These are phyloP conservation scores for Haematococcus sp. DNA, from an alignment of 139 green algal genomes.

Conservation along the genomic window DNA sequence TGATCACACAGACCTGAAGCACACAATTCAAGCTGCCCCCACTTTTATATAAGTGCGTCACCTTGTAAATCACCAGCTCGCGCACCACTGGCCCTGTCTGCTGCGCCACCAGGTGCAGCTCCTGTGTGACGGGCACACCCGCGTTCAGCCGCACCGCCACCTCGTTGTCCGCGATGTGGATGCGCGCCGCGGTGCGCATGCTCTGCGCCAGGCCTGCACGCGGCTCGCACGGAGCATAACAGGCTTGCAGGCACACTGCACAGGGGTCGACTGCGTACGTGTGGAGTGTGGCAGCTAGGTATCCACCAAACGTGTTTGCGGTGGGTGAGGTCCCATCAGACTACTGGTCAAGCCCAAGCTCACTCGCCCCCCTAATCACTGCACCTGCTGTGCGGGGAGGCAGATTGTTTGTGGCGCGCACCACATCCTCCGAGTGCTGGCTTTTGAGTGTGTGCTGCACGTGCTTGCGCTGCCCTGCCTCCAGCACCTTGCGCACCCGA, in stretches of 20 bases:
- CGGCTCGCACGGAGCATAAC: background rate
- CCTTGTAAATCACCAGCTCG: background rate
- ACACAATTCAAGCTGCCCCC: too few relatives aligned
- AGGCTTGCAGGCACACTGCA: background rate
- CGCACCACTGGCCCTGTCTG: conserved; percentile 23
- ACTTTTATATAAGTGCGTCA: too few relatives aligned
- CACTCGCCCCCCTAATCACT: too few relatives aligned
- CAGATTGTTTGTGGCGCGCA: background rate
- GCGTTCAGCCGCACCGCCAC: conserved; percentile 42
- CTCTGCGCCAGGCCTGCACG: background rate
- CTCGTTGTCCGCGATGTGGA: conserved; percentile 33
- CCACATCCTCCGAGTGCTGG: conserved; percentile 23
- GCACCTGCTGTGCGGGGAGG: background rate
- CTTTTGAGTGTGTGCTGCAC: conserved; percentile 33
- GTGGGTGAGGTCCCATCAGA: too few relatives aligned
- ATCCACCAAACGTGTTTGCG: conserved; percentile 2
- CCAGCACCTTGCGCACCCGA: conserved; percentile 16
- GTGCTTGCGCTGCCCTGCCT: background rate
- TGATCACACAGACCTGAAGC: too few relatives aligned
- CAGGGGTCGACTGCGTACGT: background rate
- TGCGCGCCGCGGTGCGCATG: background rate
- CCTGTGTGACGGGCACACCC: conserved; percentile 45
- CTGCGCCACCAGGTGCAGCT: conserved; percentile 56
- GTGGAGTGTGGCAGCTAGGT: too few relatives aligned
- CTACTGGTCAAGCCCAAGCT: too few relatives aligned